Base-by-base conservation (phyloP, 495 filamentous ascomycete genomes). In the Halenospora varia region DNA sequence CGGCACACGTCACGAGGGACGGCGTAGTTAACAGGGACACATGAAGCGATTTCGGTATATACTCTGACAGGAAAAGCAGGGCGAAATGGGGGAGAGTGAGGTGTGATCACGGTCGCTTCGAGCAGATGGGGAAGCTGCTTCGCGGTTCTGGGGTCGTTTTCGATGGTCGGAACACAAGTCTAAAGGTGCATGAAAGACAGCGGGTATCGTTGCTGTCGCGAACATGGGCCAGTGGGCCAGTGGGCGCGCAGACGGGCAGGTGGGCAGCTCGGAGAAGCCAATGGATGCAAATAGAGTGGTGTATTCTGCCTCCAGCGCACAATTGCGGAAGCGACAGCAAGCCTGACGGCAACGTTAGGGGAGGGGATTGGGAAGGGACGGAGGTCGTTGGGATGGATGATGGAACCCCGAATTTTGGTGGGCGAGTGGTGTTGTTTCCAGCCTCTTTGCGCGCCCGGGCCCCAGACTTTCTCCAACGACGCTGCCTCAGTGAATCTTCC, bases 121-220 rank as follows among this genome's bases (percentile, higher is more conserved):
- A 13, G 13, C 29, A 35, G 11, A 6, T 45, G 42, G 42, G 17
- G 4, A 20, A n/a, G 42, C 13, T 20, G 8, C 8, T n/a, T 17
- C 6, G 42, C 11, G 42, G 42, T 6, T 45, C 13, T 26, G 51
- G 56, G 2, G 45, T 53, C 23, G 59, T 41, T 52, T 56, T 60
- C 45, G 57, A 51, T 48, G 44, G 54, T 47, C 45, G 50, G 50
- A 55, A 62, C 53, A 58, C 51, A 61, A 51, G 48, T 61, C 49
- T 6, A 48, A 19, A 35, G 55, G 35, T 53, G 59, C 59, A 57
- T 61, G 39, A 49, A 61, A 53, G 55, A 41, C 58, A 56, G 51
- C 55, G 48, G 62, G 51, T 49, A 20, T 39, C 25, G 22, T 47
- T 56, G 52, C 46, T 60, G 56, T 56, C 56, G 58, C 62, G 55